Base-by-base conservation (phyloP, 1,284 basidiomycete genomes). In the Fomitopsis pinicola region DNA sequence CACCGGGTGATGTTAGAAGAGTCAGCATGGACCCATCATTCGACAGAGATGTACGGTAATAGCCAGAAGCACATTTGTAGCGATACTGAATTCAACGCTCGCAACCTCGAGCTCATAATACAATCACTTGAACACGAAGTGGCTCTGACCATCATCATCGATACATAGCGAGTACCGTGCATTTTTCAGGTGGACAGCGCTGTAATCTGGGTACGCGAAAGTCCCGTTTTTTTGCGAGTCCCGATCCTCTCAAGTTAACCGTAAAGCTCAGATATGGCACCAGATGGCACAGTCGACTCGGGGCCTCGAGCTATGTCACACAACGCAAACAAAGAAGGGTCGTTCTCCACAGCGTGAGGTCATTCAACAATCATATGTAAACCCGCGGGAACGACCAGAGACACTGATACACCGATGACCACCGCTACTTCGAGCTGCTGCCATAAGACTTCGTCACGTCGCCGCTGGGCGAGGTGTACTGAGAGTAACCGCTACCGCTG, bases 391-490 rank as follows among this genome's bases (percentile, higher is more conserved):
- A 10, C n/a, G 5, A 33, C 30, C 8, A 22, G 22, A 22, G 22
- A 8, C 30, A 8, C 30, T 33, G 8, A 8, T 33, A 33, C 30
- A 33, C 30, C 8, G 30, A 26, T 10, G 4, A 26, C 4, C 50
- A 53, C 33, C 15, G 50, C 35, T 30, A 54, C 52, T 54, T 54
- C 35, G 52, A 54, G 35, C 9, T 38, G n/a, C 42, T 54, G 17
- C 42, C 55, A 28, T 42, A 5, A 3, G 55, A 45, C 57, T 38
- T 50, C n/a, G 35, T 44, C 28, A 54, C 48, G 17, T 55, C 15
- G 22, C 60, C 60, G 36, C 42, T 56, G 35, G 64, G 58, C 40
- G 62, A 59, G 17, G 64, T 64, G 56, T 66, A 64, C 46, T 55
- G 50, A 22, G 56, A 55, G 40, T 60, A 58, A 4, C 64, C 64